These are phyloP conservation scores for Hebeloma cylindrosporum DNA, from an alignment of 768 basidiomycete species.

Conservation along the genomic window DNA sequence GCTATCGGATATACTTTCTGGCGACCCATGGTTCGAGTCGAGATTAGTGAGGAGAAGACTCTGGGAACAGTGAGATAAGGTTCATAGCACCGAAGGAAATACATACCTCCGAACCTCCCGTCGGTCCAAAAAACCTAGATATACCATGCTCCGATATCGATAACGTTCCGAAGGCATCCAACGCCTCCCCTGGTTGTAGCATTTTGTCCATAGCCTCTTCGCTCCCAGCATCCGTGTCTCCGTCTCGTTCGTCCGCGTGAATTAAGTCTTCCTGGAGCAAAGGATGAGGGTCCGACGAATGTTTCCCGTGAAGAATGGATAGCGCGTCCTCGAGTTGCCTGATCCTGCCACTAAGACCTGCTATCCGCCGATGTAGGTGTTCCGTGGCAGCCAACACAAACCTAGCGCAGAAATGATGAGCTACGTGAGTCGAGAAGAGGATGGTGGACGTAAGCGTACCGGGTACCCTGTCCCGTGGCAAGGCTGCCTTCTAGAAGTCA, in stretches of 20 bases:
- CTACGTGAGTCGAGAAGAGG: too few species aligned
- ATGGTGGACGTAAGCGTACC: too few species aligned
- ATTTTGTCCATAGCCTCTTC: slow-evolving; percentile 13
- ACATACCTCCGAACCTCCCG: slow-evolving; percentile 67
- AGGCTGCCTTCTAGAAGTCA: slow-evolving; percentile 50
- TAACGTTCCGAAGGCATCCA: slow-evolving; percentile 61
- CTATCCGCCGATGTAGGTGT: slow-evolving; percentile 59
- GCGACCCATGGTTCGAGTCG: slow-evolving; percentile 22
- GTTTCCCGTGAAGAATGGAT: slow-evolving; percentile 45
- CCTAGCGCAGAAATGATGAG: slow-evolving; percentile 6
- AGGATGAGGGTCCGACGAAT: slow-evolving; percentile 57
- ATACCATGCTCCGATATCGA: slow-evolving; percentile 60
- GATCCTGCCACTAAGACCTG: slow-evolving; percentile 53
- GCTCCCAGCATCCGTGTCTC: slow-evolving; percentile 26
- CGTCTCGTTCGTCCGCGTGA: slow-evolving; percentile 30
- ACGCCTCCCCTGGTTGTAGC: slow-evolving; percentile 35
- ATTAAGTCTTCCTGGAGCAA: slow-evolving; percentile 56
- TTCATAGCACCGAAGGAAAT: slow-evolving; percentile 5
- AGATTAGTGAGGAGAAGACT: too few species aligned
- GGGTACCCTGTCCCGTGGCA: slow-evolving; percentile 78
- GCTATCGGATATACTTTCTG: slow-evolving; percentile 26
- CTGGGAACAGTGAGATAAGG: background rate
- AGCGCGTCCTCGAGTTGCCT: slow-evolving; percentile 64
- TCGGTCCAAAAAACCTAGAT: slow-evolving; percentile 65
- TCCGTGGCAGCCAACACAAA: slow-evolving; percentile 65